Base-by-base conservation (phyloP, 768 basidiomycete genomes). In the Candolleomyces eurysporus region DNA sequence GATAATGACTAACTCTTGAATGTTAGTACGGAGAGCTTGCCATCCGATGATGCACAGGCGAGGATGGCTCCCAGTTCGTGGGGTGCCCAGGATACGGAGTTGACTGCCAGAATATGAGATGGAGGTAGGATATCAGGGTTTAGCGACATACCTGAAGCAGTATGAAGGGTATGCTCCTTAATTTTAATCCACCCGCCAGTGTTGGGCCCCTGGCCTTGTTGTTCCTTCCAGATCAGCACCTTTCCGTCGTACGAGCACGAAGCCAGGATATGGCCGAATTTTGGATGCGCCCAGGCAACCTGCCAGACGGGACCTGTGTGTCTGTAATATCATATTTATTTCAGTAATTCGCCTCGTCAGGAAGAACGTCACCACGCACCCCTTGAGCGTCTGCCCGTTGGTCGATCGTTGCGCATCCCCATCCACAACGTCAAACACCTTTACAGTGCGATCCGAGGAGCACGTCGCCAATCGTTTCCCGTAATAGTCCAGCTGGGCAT, bases 191-290 rank as follows among this genome's bases (percentile, higher is more conserved):
- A 98, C 1, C 84, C 85, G 62, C 87, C 84, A 1, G 79, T 69
- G 21, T 79, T 72, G 49, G 81, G 75, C 16, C 84, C 84, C 66
- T 84, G 82, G 7, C 79, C 79, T 62, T 76, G 79, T 70, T 92
- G 90, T 73, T 98, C 96, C 70, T 96, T 97, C 97, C 97, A 99
- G 66, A 99, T 94, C 75, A 98, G 84, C 19, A 97, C 97, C 68
- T 96, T 93, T 50, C 97, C 96, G 67, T 99, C 97, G 73, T 98
- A 98, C 5, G 96, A 97, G 71, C 94, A 96, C n/a, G 93, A 96
- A 31, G 96, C 96, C 57, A 99, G 86, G 68, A 99, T 96, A 63
- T 91, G 88, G 2, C 97, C 97, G 68, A 91, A 99, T 73, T 94
- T 97, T 26, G 97, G 97, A 68, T 99, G 96, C 3, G 92, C 96